phyloP scores from a whole-genome alignment of 2,329 filamentous ascomycete species.

The Pyrenophora seminiperda region DNA sequence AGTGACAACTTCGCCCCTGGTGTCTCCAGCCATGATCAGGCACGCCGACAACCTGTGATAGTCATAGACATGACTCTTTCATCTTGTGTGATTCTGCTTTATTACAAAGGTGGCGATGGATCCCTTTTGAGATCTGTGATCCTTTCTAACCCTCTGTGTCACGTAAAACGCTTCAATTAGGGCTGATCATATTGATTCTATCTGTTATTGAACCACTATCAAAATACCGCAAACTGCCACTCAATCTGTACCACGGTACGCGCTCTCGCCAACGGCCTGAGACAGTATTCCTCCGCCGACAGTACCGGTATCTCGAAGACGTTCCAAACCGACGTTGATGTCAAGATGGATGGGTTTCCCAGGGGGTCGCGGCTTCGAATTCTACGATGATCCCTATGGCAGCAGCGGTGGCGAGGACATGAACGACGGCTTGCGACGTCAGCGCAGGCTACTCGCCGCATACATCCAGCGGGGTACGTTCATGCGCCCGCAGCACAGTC shows the following conservation, averaged over 20 bases:
- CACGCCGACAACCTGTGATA: neutral
- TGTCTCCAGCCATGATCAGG: neutral
- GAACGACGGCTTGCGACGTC: neutral
- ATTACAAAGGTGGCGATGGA: conserved; percentile 1
- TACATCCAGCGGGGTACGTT: conserved; percentile 4
- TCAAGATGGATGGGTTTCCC: neutral
- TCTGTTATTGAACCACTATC: neutral
- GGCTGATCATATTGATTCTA: neutral
- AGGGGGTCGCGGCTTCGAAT: neutral
- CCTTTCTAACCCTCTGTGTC: neutral
- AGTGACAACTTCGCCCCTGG: neutral
- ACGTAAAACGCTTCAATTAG: too few relatives aligned
- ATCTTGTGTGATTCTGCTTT: conserved; percentile 1
- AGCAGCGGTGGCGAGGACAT: neutral
- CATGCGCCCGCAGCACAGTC: neutral
- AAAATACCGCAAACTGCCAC: neutral
- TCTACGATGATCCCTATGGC: neutral
- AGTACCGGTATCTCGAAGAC: too few relatives aligned
- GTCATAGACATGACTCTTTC: neutral
- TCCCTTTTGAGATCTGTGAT: neutral
- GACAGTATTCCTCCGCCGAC: too few relatives aligned
- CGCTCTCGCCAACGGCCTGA: too few relatives aligned
- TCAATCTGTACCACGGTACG: too few relatives aligned
- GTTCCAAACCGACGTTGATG: neutral
- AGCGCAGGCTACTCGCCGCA: neutral